A percentile compares a stretch with the other conserved stretches of the same genome.
Conservation (phyloP, 2,329 filamentous ascomycete genomes). For the Colletotrichum cuscutae region DNA sequence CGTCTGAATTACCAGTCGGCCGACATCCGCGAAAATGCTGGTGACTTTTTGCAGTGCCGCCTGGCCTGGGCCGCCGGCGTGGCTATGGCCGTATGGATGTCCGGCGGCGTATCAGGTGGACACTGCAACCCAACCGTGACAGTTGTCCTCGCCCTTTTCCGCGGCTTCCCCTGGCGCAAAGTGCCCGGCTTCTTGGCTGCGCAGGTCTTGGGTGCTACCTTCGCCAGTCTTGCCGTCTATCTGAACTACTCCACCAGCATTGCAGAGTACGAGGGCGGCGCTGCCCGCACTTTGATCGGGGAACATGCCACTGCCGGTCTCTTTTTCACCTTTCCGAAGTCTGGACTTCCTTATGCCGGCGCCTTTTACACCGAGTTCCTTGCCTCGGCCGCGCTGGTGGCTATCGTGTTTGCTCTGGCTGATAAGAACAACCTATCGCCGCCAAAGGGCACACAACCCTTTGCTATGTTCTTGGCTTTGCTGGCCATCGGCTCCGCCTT, state of each 20-base stretch:
- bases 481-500: slow-evolving; percentile 48
- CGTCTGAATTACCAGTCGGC: slow-evolving; percentile 15
- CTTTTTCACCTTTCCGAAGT: slow-evolving; percentile 42
- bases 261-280: slow-evolving; percentile 44
- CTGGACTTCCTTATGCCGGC: slow-evolving; percentile 43
- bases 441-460: slow-evolving; percentile 48
- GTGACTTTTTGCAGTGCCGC: slow-evolving; percentile 30
- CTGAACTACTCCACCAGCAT: slow-evolving; percentile 38
- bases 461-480: slow-evolving; percentile 48
- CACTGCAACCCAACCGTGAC: slow-evolving; percentile 50
- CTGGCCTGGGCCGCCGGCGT: slow-evolving; percentile 31
- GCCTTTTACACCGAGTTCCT: slow-evolving; percentile 49
- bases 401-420: slow-evolving; percentile 48
- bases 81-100: slow-evolving; percentile 29
- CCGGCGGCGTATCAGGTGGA: slow-evolving; percentile 41
- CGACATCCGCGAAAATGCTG: slow-evolving; percentile 28
- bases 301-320: slow-evolving; percentile 44
- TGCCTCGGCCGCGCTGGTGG: slow-evolving; percentile 47
- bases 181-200: slow-evolving; percentile 43
- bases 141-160: slow-evolving; percentile 46
- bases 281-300: slow-evolving; percentile 43
- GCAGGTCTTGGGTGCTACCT: slow-evolving; percentile 40
- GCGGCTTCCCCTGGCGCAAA: slow-evolving; percentile 48
- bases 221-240: slow-evolving; percentile 41
- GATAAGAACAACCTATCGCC: slow-evolving; percentile 51